Percentiles rank a stretch among this genome's conserved stretches.
Evolutionary conservation across 768 basidiomycete genomes (phyloP).

Genomic region (Pisolithus marmoratus): DNA sequence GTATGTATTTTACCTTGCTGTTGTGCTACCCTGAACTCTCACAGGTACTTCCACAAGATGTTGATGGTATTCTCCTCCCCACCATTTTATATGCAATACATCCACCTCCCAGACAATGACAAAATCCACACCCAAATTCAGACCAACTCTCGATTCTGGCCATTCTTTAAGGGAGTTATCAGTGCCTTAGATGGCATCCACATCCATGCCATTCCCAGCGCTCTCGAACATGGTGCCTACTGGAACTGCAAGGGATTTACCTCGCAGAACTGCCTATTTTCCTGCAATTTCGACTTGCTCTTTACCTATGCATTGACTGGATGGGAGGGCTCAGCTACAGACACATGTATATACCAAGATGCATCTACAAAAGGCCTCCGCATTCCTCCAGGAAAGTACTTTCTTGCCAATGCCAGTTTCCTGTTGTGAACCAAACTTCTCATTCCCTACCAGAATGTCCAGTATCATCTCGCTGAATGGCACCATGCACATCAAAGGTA

Average conservation of each 20-base stretch:
- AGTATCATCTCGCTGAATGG: no score
- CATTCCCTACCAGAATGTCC: no score
- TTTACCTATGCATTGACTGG: conserved; percentile 36
- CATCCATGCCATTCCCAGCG: no score
- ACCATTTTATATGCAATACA: conserved; percentile 23
- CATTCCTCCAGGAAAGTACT: conserved; percentile 29
- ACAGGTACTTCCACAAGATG: conserved; percentile 26
- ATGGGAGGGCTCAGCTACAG: conserved; percentile 35
- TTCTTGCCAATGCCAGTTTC: conserved; percentile 14
- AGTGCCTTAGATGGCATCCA: no score
- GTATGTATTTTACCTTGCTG: background rate
- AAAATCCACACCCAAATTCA: no score
- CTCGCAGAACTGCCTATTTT: conserved; percentile 34
- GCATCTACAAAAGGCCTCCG: conserved; percentile 22
- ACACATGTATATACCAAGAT: conserved; percentile 29
- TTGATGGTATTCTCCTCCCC: conserved; percentile 19
- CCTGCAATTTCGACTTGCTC: conserved; percentile 25
- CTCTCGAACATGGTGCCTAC: no score
- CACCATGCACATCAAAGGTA: no score
- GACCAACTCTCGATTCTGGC: no score
- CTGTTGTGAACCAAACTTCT: no score
- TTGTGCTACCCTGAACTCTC: background rate
- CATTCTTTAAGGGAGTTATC: no score
- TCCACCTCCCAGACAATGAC: no score
- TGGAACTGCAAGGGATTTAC: conserved; percentile 20